These are phyloP conservation scores for Thelonectria rubi DNA, from an alignment of 2,329 filamentous ascomycete genomes.

Conservation along the genomic window DNA sequence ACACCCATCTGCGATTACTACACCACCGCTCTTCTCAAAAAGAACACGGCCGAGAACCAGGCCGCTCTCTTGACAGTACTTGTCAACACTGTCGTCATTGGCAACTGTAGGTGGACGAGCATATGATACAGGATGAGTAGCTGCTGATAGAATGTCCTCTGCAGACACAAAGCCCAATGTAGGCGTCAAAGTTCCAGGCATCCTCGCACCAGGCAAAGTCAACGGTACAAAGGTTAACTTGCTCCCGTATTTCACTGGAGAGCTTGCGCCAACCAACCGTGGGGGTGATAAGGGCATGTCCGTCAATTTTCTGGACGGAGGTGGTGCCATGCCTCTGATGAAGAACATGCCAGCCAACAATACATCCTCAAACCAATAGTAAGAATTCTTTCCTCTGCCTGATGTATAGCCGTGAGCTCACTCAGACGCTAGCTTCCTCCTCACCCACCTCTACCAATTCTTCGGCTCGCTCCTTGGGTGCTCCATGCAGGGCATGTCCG, in stretches of 20 bases:
- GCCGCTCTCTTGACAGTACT: conserved; percentile 63
- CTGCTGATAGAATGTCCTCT: not conserved
- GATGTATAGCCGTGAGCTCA: not conserved
- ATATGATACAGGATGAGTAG: not conserved
- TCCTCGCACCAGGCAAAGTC: conserved; percentile 60
- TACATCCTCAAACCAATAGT: conserved; percentile 64
- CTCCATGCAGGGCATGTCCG: conserved; percentile 57
- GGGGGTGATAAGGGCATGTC: conserved; percentile 55
- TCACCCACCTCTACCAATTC: conserved; percentile 70
- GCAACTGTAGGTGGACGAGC: conserved; percentile 58
- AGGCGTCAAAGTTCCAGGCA: conserved; percentile 63
- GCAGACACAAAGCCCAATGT: conserved; percentile 63
- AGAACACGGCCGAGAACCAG: conserved; percentile 69
- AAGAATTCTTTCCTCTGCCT: conserved; percentile 33
- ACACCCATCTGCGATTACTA: conserved; percentile 71
- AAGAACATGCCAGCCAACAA: conserved; percentile 64
- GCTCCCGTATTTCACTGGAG: conserved; percentile 67
- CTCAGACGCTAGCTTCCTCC: conserved; percentile 54
- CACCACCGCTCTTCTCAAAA: conserved; percentile 65
- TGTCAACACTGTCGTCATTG: conserved; percentile 71
- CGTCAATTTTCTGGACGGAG: conserved; percentile 70
- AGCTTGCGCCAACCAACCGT: conserved; percentile 61
- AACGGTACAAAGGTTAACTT: conserved; percentile 64
- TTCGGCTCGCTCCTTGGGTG: conserved; percentile 68
- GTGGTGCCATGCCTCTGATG: conserved; percentile 63